phyloP scores from a whole-genome alignment of 139 green algal genomes.

The Micractinium conductrix region DNA sequence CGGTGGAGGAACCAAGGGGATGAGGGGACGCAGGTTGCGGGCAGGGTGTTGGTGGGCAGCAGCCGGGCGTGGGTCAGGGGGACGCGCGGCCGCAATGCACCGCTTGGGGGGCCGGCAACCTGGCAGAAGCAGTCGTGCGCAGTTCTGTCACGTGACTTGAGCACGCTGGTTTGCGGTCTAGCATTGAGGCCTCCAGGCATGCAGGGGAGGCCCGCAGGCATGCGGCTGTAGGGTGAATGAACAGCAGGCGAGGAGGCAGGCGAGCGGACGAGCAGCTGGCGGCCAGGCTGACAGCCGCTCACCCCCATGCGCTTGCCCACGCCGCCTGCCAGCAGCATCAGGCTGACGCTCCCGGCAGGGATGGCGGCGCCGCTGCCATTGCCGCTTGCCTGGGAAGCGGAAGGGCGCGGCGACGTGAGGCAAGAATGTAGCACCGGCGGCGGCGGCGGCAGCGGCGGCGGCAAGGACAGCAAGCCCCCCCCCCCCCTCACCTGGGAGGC shows the following conservation, averaged over 20 bases:
- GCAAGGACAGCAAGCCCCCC: not conserved
- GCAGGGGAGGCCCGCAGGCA: no score
- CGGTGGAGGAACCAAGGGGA: not conserved
- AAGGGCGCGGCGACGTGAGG: not conserved
- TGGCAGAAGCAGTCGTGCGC: no score
- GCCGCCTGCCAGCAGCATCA: conserved; percentile 92
- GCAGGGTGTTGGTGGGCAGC: no score
- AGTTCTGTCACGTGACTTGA: no score
- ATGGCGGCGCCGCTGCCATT: not conserved
- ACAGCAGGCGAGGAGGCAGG: not conserved
- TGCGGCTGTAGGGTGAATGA: not conserved
- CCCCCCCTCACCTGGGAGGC: not conserved
- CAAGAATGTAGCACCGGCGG: not conserved
- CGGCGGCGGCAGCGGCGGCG: not conserved
- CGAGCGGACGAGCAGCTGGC: no score
- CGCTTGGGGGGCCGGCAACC: no score
- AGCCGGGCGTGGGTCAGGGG: no score
- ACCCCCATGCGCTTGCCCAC: conserved; percentile 97
- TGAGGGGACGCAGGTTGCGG: no score
- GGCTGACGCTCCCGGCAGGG: conserved; percentile 64
- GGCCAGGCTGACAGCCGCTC: not conserved
- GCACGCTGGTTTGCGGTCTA: no score
- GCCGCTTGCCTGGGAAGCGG: no score
- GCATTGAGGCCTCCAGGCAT: not conserved
- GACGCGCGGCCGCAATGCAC: no score